Evolutionary conservation across 2,329 filamentous ascomycete species (phyloP).

Genomic region (Colletotrichum costaricense): DNA sequence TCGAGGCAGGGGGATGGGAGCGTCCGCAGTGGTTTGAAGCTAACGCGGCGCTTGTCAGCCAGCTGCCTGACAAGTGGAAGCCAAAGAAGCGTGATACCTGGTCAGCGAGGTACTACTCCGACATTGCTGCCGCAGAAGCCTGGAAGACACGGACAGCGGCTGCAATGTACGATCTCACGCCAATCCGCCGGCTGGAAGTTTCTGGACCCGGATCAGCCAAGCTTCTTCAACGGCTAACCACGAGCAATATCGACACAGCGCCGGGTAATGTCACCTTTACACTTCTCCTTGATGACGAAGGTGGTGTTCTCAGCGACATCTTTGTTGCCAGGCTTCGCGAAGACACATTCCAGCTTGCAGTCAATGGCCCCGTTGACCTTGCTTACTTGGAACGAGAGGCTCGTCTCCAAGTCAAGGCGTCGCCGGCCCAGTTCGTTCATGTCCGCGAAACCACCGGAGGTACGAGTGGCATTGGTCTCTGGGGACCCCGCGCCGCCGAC

Average conservation of each 20-base stretch:
- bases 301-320: conserved; percentile 67
- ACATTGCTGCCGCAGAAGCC: conserved; percentile 69
- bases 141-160: conserved; percentile 74
- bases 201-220: conserved; percentile 66
- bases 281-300: conserved; percentile 64
- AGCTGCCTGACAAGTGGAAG: conserved; percentile 64
- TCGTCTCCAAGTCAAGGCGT: conserved; percentile 54
- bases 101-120: conserved; percentile 68
- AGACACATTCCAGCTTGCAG: conserved; percentile 64
- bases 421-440: conserved; percentile 56
- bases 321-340: conserved; percentile 64
- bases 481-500: conserved; percentile 67
- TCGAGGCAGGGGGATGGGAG: conserved; percentile 71
- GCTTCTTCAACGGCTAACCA: conserved; percentile 66
- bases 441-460: conserved; percentile 70
- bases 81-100: conserved; percentile 68
- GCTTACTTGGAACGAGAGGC: conserved; percentile 66
- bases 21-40: conserved; percentile 71
- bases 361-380: conserved; percentile 65
- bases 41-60: conserved; percentile 62
- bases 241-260: conserved; percentile 58
- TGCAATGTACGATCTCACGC: conserved; percentile 73
- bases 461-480: conserved; percentile 71
- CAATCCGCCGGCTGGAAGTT: conserved; percentile 67
- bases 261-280: conserved; percentile 66